Evolutionary conservation across 495 filamentous ascomycete species (phyloP), one percentile per base, ranked within the genome.

Genomic region (Neurospora sp.): DNA sequence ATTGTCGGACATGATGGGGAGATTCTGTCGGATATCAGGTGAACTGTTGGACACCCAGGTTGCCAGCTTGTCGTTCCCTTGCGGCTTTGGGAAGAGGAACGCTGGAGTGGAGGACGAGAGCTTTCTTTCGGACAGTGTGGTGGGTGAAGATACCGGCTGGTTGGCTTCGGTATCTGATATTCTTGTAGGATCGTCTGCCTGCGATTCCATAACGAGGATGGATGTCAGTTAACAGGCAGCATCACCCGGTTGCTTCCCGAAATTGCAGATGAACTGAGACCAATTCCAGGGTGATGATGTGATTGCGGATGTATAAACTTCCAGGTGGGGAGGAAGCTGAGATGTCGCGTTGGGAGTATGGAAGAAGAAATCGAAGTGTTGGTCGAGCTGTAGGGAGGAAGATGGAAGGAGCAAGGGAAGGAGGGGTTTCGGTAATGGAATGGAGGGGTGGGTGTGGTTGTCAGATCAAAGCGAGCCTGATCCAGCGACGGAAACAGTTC

Each of bases 1-100:
- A 40, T 84, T 82, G 38, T 83, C 83, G 43, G 81, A 81, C 70
- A 85, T 78, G 73, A 69, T 83, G 72, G 81, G 78, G 5, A 79
- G 76, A 66, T 66, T 66, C 69, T 85, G 83, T 82, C 85, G 85
- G 39, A 85, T 85, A 75, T 84, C 81, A 36, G 84, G 83, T n/a
- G 82, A 81, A 73, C 83, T 87, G 66, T 79, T 83, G 1, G 84
- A 85, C 38, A 89, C 77, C 85, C 86, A 89, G 79, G 81, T 82
- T 76, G 83, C 85, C 21, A 89, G 81, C 34, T 83, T 78, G 43
- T 83, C 78, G 73, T 83, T 86, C 72, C 83, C 85, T 70, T 81
- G 79, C 8, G 85, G 85, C 69, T 76, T 81, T 71, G 86, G 87
- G 71, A 87, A 88, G 72, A 83, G 84, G 45, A 89, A 84, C 10